Percentiles rank a stretch among this genome's conserved stretches.
Conservation (phyloP, 108 stramenopile species). For the Parmales sp. region DNA sequence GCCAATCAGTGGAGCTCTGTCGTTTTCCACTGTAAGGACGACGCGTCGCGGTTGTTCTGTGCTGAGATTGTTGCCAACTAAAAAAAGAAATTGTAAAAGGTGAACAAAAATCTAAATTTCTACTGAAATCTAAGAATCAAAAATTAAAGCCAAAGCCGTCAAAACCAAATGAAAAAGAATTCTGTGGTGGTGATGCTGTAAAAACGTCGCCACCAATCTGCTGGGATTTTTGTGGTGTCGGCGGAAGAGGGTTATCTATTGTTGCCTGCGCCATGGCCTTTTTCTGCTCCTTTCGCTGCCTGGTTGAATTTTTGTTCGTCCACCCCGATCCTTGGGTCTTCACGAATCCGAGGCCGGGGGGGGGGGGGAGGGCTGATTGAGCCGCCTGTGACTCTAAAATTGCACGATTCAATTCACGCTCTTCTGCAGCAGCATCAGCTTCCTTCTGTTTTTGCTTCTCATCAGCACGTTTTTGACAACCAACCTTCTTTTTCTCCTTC, state of each 20-base stretch:
- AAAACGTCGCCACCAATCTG: too few relatives aligned
- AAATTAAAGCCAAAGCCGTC: neutral
- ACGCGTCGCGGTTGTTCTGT: neutral
- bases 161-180: neutral
- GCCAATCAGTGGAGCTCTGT: slow-evolving; percentile 12
- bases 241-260: neutral
- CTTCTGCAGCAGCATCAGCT: neutral
- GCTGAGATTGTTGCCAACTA: neutral
- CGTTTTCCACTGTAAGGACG: slow-evolving; percentile 13
- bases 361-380: too few relatives aligned
- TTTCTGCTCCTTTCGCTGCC: too few relatives aligned
- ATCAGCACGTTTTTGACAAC: neutral
- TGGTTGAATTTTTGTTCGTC: too few relatives aligned
- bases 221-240: neutral
- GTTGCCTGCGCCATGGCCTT: too few relatives aligned
- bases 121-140: neutral
- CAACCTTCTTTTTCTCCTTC: too few relatives aligned
- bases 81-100: neutral
- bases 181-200: neutral
- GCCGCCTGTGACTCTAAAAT: too few relatives aligned
- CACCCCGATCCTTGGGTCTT: too few relatives aligned
- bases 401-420: neutral
- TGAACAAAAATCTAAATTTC: neutral
- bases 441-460: neutral
- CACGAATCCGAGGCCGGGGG: too few relatives aligned